Base-by-base conservation (phyloP, 345 rosid species). In the Salix suchowensis region DNA sequence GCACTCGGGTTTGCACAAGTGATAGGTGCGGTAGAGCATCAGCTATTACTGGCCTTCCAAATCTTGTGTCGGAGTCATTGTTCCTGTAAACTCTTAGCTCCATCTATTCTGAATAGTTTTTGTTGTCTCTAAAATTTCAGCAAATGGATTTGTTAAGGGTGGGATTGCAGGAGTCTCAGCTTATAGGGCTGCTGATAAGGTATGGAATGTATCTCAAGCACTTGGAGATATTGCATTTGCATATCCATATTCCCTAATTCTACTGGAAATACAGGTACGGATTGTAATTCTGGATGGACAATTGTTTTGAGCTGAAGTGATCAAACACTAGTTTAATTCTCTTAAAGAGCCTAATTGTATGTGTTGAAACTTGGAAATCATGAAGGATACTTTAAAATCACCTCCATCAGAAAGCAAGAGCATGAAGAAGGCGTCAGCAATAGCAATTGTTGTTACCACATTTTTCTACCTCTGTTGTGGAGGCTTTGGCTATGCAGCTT, bases 401-500 rank as follows among this genome's bases (percentile, higher is more conserved):
- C 86, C 85, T 44, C 86, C 91, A 7, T 74, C 86, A 7, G 91
- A 85, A 54, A 88, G 32, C 48, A 28, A 75, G 73, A 88, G 84
- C 4, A 86, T 86, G 91, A 88, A 83, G 81, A 84, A 83, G 55
- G 87, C 91, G 55, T 86, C 89, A 0, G 23, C 68, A 5, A 80
- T 73, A 6, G 85, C 88, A 0, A 44, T 88, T 37, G 0, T 16
- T 7, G 4, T 74, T 6, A 86, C 88, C 2, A 88, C 91, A 13
- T 21, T 64, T 52, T 84, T 88, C 82, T 86, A 84, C 82, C 74
- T 86, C 6, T 68, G 73, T n/a, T 86, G 88, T 50, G 83, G 87
- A 60, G 79, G 86, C 32, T 83, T 88, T 32, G 89, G 89, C 21
- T 86, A 88, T 70, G 91, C 86, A 23, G 91, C 91, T 0, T 88